Conservation (phyloP, 108 stramenopile genomes). For the Nitzschia sp. region DNA sequence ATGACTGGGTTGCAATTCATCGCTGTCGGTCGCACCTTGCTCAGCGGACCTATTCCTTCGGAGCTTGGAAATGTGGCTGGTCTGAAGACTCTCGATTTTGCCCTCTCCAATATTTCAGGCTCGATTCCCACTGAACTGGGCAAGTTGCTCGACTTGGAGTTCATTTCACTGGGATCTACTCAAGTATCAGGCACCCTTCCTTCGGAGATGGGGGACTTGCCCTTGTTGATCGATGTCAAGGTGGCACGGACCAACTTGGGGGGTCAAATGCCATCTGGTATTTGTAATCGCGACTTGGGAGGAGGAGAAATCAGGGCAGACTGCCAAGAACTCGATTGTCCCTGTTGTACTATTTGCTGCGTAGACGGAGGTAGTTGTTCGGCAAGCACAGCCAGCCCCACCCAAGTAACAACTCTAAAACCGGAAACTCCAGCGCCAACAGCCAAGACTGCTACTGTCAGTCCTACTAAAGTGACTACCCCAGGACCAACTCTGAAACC, state of each 20-base stretch:
- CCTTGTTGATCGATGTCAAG: background rate
- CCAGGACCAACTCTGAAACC: background rate
- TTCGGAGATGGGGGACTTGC: background rate
- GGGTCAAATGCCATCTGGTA: conserved; percentile 9
- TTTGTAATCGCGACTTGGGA: background rate
- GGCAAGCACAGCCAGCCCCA: background rate
- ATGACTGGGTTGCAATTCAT: background rate
- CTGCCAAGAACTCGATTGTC: conserved; percentile 14
- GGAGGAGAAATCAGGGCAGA: conserved; percentile 2
- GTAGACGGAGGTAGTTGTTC: background rate
- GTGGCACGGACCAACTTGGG: conserved; percentile 1
- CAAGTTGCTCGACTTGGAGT: background rate
- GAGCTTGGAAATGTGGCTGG: background rate
- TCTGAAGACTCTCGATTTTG: conserved; percentile 5
- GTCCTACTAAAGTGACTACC: background rate
- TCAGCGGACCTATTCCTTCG: conserved; percentile 7
- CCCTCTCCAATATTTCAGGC: background rate
- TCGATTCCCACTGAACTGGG: conserved; percentile 11
- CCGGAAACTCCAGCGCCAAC: conserved; percentile 8
- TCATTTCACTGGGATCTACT: conserved; percentile 11
- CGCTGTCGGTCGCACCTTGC: background rate
- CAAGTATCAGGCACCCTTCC: conserved; percentile 14
- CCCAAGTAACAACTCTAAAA: background rate
- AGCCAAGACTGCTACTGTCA: background rate
- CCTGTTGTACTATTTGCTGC: conserved; percentile 24